Evolutionary conservation across 225 moss, liverwort and hornwort species (phyloP), one percentile per base, ranked within the genome.

Genomic region (Rhytidiadelphus loreus): DNA sequence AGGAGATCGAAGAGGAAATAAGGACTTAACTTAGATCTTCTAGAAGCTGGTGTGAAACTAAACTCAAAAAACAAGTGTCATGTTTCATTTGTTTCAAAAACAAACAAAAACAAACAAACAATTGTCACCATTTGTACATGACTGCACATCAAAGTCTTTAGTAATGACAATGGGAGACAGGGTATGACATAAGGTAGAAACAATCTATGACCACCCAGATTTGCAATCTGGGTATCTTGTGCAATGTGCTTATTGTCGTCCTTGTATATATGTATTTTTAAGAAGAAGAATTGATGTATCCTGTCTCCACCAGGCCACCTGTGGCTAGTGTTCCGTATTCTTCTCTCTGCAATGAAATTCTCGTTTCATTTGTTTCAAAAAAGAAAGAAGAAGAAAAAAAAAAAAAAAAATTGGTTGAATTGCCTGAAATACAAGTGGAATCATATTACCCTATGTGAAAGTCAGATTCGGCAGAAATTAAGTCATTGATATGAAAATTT

Each of bases 381-480:
- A n/a, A n/a, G n/a, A n/a, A n/a, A n/a, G n/a, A n/a, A n/a, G n/a
- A n/a, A n/a, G n/a, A n/a, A n/a, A n/a, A n/a, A n/a, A n/a, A n/a
- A n/a, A n/a, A n/a, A n/a, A n/a, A n/a, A n/a, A n/a, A n/a, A 41
- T 26, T 69, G 4, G 8, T 41, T 8, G 4, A 70, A 70, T 70
- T 41, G 25, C 14, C 0, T 41, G 8, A 70, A 69, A 41, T 22
- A 17, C 19, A 66, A 37, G 18, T 66, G 21, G 12, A 63, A 37
- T 66, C 21, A 66, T 7, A 66, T 37, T 37, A 66, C n/a, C n/a
- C n/a, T n/a, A n/a, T n/a, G n/a, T n/a, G n/a, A n/a, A n/a, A n/a
- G n/a, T n/a, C n/a, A n/a, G n/a, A 37, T 6, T 20, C 21, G 6
- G 1, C 5, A 21, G 21, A 3, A 66, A 37, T 0, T 19, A 2